Base-by-base conservation (phyloP, 371 early-diverging fungal species). In the Syncephalastrum racemosum region DNA sequence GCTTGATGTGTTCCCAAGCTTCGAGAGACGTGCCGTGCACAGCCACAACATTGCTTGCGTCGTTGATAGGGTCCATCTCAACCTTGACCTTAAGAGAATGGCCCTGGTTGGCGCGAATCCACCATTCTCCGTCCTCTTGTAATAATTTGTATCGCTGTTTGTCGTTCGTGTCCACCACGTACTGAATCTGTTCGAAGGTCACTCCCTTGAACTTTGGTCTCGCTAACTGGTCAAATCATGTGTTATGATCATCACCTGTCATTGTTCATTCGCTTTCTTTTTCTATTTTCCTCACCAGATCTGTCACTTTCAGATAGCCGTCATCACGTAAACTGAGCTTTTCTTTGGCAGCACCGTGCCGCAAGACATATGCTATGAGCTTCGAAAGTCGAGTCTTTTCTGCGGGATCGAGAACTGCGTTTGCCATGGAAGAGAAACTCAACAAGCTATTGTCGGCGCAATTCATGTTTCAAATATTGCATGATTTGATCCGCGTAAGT, bases 21-120 rank as follows among this genome's bases (percentile, higher is more conserved):
- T 61, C 64, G 5, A 58, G 46, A 50, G 62, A 75, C 3, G 95
- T 96, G 12, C 95, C 96, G 56, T 95, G 95, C 13, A 63, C 48
- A 4, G 54, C 58, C 0, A 54, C 54, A 45, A 0, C 39, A 24
- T 49, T 4, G 53, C 40, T 16, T 50, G 53, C 49, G 40, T 46
- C 31, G n/a, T 46, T 46, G 39, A 31, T 59, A 53, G 31, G 36
- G 12, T 31, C 36, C 36, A 31, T 31, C 36, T 5, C 36, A 12
- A 31, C 36, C 10, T 31, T 31, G 16, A 85, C 73, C 4, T 82
- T 64, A 0, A 70, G 7, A 14, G 85, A 84, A 64, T 95, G 95
- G 3, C 95, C 96, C 70, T 96, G 95, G 53, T 88, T 90, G 4
- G 95, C 95, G 25, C 90, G 79, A 46, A 95, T 90, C 57, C 58